phyloP scores from a whole-genome alignment of 768 basidiomycete species.

The Pholiota conissans region DNA sequence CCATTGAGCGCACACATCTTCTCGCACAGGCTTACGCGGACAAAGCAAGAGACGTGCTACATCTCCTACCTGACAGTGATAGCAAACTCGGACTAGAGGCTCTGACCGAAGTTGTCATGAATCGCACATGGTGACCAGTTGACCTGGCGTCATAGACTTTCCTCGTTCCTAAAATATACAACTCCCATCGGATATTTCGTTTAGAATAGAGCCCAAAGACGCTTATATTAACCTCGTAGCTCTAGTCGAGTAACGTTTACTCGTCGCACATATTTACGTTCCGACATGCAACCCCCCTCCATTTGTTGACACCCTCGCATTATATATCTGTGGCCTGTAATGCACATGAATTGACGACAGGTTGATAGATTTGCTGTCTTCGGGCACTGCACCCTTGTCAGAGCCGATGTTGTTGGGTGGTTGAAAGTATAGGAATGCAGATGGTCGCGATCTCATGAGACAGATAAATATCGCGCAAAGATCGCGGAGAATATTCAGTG shows the following conservation, averaged over 20 bases:
- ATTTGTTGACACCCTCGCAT: no score
- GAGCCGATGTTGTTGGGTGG: neutral
- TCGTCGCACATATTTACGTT: neutral
- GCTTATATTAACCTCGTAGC: conserved; percentile 10
- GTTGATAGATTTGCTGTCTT: neutral
- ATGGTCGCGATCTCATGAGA: neutral
- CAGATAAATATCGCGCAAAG: neutral
- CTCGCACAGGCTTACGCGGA: conserved; percentile 77
- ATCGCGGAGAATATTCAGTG: no score
- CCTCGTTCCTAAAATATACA: conserved; percentile 8
- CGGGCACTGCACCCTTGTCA: no score
- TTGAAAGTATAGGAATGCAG: no score
- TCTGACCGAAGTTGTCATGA: conserved; percentile 67
- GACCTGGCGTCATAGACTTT: neutral
- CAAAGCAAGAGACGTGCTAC: conserved; percentile 71
- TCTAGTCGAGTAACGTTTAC: neutral
- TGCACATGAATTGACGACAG: neutral
- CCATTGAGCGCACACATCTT: conserved; percentile 73
- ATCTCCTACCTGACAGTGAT: conserved; percentile 76
- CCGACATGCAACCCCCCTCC: neutral
- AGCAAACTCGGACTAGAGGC: conserved; percentile 74
- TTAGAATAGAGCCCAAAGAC: conserved; percentile 5
- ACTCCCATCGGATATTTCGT: conserved; percentile 13
- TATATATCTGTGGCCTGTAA: no score
- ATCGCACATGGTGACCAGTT: conserved; percentile 47